Conservation (phyloP, 1,284 basidiomycete species). For the Apiotrichum sp. region DNA sequence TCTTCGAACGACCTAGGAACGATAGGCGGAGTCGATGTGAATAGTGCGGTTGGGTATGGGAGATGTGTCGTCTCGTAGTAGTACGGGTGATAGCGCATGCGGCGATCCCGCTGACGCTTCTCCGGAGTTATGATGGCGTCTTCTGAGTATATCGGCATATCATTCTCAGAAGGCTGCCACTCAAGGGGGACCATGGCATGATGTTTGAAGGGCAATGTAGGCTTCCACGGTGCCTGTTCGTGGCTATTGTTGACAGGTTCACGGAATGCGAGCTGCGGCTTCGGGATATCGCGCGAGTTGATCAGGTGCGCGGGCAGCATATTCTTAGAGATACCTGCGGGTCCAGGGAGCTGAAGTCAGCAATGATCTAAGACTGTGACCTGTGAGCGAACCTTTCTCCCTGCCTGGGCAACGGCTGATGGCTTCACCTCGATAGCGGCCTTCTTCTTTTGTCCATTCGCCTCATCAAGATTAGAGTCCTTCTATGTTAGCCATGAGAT, state of each 20-base stretch:
- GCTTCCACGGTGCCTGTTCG: slow-evolving; percentile 55
- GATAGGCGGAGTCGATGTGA: slow-evolving; percentile 54
- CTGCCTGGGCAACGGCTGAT: slow-evolving; percentile 20
- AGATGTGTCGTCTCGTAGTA: slow-evolving; percentile 70
- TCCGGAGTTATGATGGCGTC: background rate
- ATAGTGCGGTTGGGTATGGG: slow-evolving; percentile 64
- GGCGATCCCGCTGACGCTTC: background rate
- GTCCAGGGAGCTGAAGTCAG: slow-evolving; percentile 28
- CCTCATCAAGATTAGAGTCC: slow-evolving; percentile 77
- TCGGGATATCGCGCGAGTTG: slow-evolving; percentile 63
- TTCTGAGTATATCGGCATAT: background rate
- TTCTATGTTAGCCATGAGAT: slow-evolving; percentile 28
- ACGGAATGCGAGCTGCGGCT: slow-evolving; percentile 72
- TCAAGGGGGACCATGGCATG: slow-evolving; percentile 73
- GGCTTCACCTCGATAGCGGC: slow-evolving; percentile 38
- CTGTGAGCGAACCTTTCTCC: slow-evolving; percentile 5
- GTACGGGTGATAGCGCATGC: slow-evolving; percentile 61
- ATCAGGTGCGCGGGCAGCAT: slow-evolving; percentile 50
- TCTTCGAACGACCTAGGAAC: slow-evolving; percentile 55
- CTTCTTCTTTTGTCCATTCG: slow-evolving; percentile 65
- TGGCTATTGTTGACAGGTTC: slow-evolving; percentile 55
- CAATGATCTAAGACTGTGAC: background rate
- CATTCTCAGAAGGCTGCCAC: slow-evolving; percentile 16
- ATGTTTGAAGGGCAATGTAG: slow-evolving; percentile 58
- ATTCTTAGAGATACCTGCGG: slow-evolving; percentile 1